Evolutionary conservation across 2,329 filamentous ascomycete genomes (phyloP).

Genomic region (Aspergillus sergii): DNA sequence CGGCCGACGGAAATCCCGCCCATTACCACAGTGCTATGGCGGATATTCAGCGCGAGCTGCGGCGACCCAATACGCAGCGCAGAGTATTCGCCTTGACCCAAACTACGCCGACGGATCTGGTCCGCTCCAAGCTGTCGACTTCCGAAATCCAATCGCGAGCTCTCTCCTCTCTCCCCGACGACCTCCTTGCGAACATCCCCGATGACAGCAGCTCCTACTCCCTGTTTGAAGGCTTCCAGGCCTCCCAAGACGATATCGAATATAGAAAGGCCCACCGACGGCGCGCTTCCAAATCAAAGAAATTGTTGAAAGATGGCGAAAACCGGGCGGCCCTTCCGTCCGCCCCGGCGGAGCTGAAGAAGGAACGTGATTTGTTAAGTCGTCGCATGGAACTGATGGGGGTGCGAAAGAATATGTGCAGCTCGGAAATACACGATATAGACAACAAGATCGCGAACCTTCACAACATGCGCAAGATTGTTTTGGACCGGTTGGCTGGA

Average conservation of each 20-base stretch:
- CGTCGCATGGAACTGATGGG: constrained; percentile 89
- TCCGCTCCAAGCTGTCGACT: constrained; percentile 87
- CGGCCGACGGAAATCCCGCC: constrained; percentile 54
- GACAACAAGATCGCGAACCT: constrained; percentile 96
- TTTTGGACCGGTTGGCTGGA: constrained; percentile 80
- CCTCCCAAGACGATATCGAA: constrained; percentile 66
- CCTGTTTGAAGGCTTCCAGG: constrained; percentile 94
- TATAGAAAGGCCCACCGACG: constrained; percentile 70
- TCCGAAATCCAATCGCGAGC: constrained; percentile 93
- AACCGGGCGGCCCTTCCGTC: constrained; percentile 61
- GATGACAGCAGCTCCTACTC: constrained; percentile 85
- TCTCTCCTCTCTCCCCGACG: constrained; percentile 83
- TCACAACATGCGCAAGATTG: constrained; percentile 87
- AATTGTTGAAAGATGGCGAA: constrained; percentile 66
- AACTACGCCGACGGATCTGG: constrained; percentile 89
- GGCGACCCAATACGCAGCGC: constrained; percentile 80
- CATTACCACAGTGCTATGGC: constrained; percentile 87
- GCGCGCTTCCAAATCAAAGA: constrained; percentile 73
- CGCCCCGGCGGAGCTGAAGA: constrained; percentile 72
- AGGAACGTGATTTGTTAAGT: constrained; percentile 76
- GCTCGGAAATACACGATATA: constrained; percentile 92
- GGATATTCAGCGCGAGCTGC: constrained; percentile 86
- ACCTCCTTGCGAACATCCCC: constrained; percentile 85
- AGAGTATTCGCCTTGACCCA: constrained; percentile 89
- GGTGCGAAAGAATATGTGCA: constrained; percentile 96